These are phyloP conservation scores for Myotisia sp. DNA, from an alignment of 2,329 filamentous ascomycete species.

Conservation along the genomic window DNA sequence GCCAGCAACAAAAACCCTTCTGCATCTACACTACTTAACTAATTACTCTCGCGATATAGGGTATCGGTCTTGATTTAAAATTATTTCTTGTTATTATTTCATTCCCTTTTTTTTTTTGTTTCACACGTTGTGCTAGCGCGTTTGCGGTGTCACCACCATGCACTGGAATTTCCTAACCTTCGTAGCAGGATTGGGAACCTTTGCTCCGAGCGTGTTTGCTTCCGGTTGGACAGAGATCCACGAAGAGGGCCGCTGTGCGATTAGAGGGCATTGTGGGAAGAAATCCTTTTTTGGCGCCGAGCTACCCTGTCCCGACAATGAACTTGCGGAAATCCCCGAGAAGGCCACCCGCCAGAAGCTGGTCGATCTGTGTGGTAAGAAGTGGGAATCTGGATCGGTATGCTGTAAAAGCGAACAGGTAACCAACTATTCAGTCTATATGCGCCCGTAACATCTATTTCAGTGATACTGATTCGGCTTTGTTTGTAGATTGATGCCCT, in stretches of 20 bases:
- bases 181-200: no score
- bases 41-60: no score
- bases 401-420: slow-evolving; percentile 74
- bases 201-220: no score
- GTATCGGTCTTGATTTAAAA: no score
- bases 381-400: slow-evolving; percentile 71
- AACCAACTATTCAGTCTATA: neutral
- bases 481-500: slow-evolving; percentile 55
- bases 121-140: no score
- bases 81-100: no score
- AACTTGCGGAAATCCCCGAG: slow-evolving; percentile 58
- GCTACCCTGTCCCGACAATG: slow-evolving; percentile 87
- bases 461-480: neutral
- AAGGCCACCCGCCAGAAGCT: slow-evolving; percentile 60
- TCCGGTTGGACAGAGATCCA: slow-evolving; percentile 41
- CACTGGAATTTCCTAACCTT: no score
- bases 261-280: slow-evolving; percentile 82
- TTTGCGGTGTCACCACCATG: no score
- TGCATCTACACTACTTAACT: no score
- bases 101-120: no score
- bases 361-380: slow-evolving; percentile 68
- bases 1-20: no score
- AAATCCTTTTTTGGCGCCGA: slow-evolving; percentile 80
- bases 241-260: slow-evolving; percentile 75
- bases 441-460: neutral